Conservation (phyloP, 2,329 filamentous ascomycete genomes). For the Nigrospora osmanthi region DNA sequence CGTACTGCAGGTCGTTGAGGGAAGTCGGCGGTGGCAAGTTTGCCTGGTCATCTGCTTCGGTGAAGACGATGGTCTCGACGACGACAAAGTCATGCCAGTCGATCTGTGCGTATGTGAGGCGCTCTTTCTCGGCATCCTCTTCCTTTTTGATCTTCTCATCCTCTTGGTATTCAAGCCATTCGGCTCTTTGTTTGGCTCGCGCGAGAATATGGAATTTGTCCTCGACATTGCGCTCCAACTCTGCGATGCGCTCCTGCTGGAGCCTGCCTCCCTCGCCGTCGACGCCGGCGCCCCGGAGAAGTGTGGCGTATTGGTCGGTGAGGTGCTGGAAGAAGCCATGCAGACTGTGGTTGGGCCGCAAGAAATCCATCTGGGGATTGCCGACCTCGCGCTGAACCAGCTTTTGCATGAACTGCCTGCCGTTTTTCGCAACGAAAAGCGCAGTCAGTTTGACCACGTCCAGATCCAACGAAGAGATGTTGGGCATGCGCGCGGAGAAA, state of each 20-base stretch:
- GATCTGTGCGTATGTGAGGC: slow-evolving; percentile 69
- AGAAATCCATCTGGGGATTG: slow-evolving; percentile 94
- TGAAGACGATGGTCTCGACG: slow-evolving; percentile 90
- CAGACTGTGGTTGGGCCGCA: slow-evolving; percentile 89
- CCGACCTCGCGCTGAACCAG: slow-evolving; percentile 81
- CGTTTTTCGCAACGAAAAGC: slow-evolving; percentile 87
- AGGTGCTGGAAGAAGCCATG: slow-evolving; percentile 92
- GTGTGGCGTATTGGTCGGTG: slow-evolving; percentile 84
- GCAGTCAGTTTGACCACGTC: slow-evolving; percentile 70
- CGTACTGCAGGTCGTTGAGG: slow-evolving; percentile 85
- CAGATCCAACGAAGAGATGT: slow-evolving; percentile 91
- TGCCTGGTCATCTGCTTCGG: slow-evolving; percentile 75
- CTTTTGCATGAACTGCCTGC: slow-evolving; percentile 83
- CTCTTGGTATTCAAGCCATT: slow-evolving; percentile 80
- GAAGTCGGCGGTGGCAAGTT: slow-evolving; percentile 85
- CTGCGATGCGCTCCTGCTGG: slow-evolving; percentile 62
- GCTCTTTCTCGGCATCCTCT: slow-evolving; percentile 77
- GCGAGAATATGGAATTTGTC: slow-evolving; percentile 76
- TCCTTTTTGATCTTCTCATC: slow-evolving; percentile 83
- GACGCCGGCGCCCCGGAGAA: slow-evolving; percentile 61
- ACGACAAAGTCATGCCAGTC: slow-evolving; percentile 98
- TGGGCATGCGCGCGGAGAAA: slow-evolving; percentile 95
- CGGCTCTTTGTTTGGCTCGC: slow-evolving; percentile 76
- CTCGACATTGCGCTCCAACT: slow-evolving; percentile 65
- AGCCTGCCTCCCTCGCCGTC: slow-evolving; percentile 60